Percentiles rank a stretch among this genome's conserved stretches.
Conservation (phyloP, 768 basidiomycete genomes). For the Mrakia hoshinonis region DNA sequence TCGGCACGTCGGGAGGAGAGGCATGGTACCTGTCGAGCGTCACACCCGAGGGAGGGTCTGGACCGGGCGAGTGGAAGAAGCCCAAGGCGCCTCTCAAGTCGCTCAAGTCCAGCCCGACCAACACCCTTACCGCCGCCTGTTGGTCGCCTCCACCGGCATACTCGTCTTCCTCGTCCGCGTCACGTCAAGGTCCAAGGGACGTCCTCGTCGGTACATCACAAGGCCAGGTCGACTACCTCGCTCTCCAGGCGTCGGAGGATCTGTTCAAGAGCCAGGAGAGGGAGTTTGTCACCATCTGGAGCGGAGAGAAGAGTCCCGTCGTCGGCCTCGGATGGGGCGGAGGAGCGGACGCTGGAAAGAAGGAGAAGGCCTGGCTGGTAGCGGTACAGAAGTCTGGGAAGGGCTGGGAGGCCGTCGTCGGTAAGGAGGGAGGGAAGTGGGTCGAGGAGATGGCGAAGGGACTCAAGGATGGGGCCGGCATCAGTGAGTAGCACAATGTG, state of each 20-base stretch:
- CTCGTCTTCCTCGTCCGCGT: slow-evolving; percentile 56
- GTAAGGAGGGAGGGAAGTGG: slow-evolving; percentile 9
- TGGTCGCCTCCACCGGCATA: slow-evolving; percentile 65
- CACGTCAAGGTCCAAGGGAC: not conserved
- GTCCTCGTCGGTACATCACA: slow-evolving; percentile 9
- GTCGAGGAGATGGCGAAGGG: slow-evolving; percentile 14
- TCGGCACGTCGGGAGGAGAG: slow-evolving; percentile 79
- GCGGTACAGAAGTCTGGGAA: slow-evolving; percentile 78
- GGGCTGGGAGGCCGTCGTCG: slow-evolving; percentile 38
- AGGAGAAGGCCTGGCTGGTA: slow-evolving; percentile 52
- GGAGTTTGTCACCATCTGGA: slow-evolving; percentile 35
- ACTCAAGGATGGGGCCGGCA: not conserved
- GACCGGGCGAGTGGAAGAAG: slow-evolving; percentile 1
- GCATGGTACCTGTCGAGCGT: slow-evolving; percentile 77
- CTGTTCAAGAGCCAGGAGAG: slow-evolving; percentile 38
- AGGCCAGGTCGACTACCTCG: slow-evolving; percentile 12
- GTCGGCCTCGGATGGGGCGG: slow-evolving; percentile 12
- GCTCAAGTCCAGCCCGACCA: slow-evolving; percentile 55
- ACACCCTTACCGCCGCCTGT: slow-evolving; percentile 72
- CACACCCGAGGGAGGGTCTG: not conserved
- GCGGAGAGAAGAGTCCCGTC: slow-evolving; percentile 5
- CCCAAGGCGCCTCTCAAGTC: slow-evolving; percentile 51
- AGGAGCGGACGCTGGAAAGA: slow-evolving; percentile 46
- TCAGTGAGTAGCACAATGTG: not conserved
- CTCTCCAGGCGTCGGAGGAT: slow-evolving; percentile 14